Evolutionary conservation across 371 early-diverging fungal genomes (phyloP).

Genomic region (Paraphysoderma sedebokerense): DNA sequence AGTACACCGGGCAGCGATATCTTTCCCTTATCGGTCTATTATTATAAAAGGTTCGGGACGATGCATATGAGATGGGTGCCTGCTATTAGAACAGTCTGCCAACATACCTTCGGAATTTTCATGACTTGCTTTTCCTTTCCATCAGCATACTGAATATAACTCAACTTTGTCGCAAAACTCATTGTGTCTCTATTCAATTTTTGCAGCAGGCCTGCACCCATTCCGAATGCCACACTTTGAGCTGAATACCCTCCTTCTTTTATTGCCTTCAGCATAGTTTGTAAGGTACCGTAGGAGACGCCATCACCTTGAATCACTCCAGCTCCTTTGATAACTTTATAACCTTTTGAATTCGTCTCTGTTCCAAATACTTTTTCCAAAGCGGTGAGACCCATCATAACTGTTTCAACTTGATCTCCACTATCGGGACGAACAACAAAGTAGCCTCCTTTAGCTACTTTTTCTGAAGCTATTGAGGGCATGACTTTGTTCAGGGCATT

Average conservation of each 20-base stretch:
- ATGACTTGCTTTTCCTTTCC: slow-evolving; percentile 45
- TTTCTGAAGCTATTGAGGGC: slow-evolving; percentile 34
- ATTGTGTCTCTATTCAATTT: slow-evolving; percentile 67
- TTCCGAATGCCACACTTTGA: slow-evolving; percentile 56
- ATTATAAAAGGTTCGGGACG: too few relatives aligned
- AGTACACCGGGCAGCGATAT: slow-evolving; percentile 54
- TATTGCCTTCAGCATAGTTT: slow-evolving; percentile 32
- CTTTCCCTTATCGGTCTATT: slow-evolving; percentile 41
- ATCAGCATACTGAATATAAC: slow-evolving; percentile 33
- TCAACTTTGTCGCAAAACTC: slow-evolving; percentile 66
- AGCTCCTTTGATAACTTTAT: slow-evolving; percentile 35
- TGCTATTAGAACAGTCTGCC: too few relatives aligned
- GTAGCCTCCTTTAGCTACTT: slow-evolving; percentile 44
- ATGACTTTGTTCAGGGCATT: slow-evolving; percentile 45
- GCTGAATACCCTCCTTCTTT: slow-evolving; percentile 36
- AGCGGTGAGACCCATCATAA: slow-evolving; percentile 46
- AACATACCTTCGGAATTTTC: slow-evolving; percentile 68
- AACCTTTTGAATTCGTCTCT: slow-evolving; percentile 46
- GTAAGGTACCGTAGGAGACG: slow-evolving; percentile 27
- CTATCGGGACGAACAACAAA: slow-evolving; percentile 66
- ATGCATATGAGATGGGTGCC: too few relatives aligned
- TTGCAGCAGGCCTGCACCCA: slow-evolving; percentile 60
- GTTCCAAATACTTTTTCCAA: slow-evolving; percentile 52
- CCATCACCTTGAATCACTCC: slow-evolving; percentile 74
- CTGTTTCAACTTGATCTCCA: slow-evolving; percentile 56